phyloP scores from a whole-genome alignment of 1,284 basidiomycete genomes.

The Garcileccinum viscosum region DNA sequence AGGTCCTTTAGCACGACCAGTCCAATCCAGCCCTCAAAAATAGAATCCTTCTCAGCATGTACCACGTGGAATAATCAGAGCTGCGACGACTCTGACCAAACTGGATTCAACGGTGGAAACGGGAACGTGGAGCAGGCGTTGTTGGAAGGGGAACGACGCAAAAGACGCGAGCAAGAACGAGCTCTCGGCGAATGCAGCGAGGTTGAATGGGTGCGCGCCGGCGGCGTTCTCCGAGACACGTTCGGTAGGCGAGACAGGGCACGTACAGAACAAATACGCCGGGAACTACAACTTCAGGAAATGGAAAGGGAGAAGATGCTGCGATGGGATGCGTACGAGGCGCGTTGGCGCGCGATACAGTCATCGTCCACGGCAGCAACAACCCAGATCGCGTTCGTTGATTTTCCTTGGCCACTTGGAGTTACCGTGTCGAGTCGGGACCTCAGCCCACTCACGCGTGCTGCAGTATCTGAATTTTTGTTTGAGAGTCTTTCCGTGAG shows the following conservation, averaged over 20 bases:
- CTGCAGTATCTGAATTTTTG: constrained; percentile 59
- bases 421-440: constrained; percentile 32
- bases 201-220: constrained; percentile 63
- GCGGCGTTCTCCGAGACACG: constrained; percentile 58
- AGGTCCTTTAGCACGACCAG: background rate
- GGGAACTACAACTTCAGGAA: constrained; percentile 30
- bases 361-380: constrained; percentile 20
- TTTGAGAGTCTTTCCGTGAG: constrained; percentile 53
- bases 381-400: constrained; percentile 42
- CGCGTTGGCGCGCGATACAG: constrained; percentile 49
- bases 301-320: constrained; percentile 26
- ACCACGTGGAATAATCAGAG: constrained; percentile 6
- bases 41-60: constrained; percentile 2
- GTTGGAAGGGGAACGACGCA: constrained; percentile 26
- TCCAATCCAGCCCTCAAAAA: background rate
- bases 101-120: background rate
- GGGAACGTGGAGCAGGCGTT: background rate
- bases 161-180: constrained; percentile 38
- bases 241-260: constrained; percentile 54
- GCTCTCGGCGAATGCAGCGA: constrained; percentile 48
- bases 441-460: constrained; percentile 45
- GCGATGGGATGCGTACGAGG: constrained; percentile 59
- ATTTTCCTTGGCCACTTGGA: constrained; percentile 68
- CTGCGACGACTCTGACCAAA: background rate
- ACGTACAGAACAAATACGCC: constrained; percentile 46